Evolutionary conservation across 1,284 basidiomycete species (phyloP).

Genomic region (Melampsora americana): DNA sequence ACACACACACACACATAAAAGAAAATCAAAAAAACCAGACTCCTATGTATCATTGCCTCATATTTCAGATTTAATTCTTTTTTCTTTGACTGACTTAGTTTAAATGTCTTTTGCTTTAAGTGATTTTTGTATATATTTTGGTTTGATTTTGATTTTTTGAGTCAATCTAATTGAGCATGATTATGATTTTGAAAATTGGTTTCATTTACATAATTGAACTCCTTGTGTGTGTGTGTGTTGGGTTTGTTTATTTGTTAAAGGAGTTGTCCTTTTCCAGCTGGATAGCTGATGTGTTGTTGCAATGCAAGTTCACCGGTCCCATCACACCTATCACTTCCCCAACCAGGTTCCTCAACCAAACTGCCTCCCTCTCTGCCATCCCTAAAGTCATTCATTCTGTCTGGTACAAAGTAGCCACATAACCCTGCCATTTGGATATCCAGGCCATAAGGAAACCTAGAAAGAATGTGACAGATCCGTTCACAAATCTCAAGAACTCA

Average conservation of each 20-base stretch:
- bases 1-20: no score
- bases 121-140: constrained; percentile 7
- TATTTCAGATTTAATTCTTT: no score
- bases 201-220: constrained; percentile 14
- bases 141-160: neutral
- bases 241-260: neutral
- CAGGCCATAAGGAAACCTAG: neutral
- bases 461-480: neutral
- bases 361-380: neutral
- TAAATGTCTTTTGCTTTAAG: neutral
- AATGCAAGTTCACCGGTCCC: neutral
- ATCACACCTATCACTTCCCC: neutral
- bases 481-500: neutral
- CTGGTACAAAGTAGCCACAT: neutral
- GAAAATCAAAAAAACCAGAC: no score
- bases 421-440: no score
- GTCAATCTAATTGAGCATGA: neutral
- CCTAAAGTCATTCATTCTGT: constrained; percentile 19
- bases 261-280: neutral
- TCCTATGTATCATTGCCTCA: no score
- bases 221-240: neutral
- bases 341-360: constrained; percentile 20
- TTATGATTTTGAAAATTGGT: neutral
- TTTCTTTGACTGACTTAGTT: neutral
- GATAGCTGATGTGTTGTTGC: constrained; percentile 19